These are phyloP conservation scores for Stenocarpella maydis DNA, from an alignment of 2,329 filamentous ascomycete species.

Conservation along the genomic window DNA sequence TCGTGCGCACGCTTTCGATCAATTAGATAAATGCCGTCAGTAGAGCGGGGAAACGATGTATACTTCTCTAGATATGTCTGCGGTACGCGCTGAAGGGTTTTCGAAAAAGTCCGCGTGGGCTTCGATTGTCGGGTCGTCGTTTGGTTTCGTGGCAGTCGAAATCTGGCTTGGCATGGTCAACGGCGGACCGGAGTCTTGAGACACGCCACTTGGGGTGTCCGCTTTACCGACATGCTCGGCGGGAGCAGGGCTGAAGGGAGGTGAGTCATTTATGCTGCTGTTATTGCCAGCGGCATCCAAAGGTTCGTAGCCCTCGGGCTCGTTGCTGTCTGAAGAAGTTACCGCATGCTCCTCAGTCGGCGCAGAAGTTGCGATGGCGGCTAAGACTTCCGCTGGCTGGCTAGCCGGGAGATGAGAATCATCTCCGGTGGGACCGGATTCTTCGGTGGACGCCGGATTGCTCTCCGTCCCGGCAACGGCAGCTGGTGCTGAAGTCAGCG, in stretches of 20 bases:
- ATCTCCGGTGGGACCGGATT: not conserved
- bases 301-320: constrained; percentile 65
- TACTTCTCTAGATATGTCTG: constrained; percentile 53
- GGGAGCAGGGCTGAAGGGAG: constrained; percentile 37
- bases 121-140: constrained; percentile 36
- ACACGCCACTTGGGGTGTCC: constrained; percentile 41
- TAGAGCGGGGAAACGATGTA: constrained; percentile 42
- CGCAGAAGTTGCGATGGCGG: not conserved
- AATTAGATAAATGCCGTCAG: constrained; percentile 38
- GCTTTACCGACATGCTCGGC: constrained; percentile 41
- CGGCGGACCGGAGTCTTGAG: constrained; percentile 34
- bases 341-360: not conserved
- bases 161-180: constrained; percentile 43
- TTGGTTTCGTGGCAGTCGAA: constrained; percentile 42
- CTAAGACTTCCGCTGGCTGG: constrained; percentile 8
- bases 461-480: not conserved
- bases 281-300: constrained; percentile 49
- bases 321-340: constrained; percentile 37
- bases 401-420: not conserved
- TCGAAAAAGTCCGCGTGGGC: constrained; percentile 39
- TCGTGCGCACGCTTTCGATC: constrained; percentile 35
- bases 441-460: not conserved
- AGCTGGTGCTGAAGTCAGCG: not conserved
- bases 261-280: constrained; percentile 36
- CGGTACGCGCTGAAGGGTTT: constrained; percentile 27